Percentiles rank a stretch among this genome's conserved stretches.
phyloP scores from a whole-genome alignment of 495 filamentous ascomycete species.

The Physcia stellaris region DNA sequence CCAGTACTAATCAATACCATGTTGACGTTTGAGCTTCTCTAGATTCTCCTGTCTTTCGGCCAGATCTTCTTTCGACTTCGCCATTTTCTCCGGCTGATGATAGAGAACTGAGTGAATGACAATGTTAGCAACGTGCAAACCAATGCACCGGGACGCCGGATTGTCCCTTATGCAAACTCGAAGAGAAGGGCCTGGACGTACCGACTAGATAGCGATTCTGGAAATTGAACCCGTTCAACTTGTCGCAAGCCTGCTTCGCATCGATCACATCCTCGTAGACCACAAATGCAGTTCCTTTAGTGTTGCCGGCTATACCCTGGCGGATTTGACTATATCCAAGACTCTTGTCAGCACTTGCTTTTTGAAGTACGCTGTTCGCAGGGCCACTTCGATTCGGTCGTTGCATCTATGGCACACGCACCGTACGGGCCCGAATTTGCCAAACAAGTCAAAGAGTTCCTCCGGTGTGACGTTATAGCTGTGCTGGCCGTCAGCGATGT shows the following conservation, averaged over 20 bases:
- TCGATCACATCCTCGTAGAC: conserved; percentile 99
- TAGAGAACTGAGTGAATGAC: conserved; percentile 73
- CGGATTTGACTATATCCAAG: conserved; percentile 74
- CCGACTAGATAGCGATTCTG: conserved; percentile 98
- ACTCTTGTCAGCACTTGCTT: neutral
- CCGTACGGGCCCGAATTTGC: conserved; percentile 89
- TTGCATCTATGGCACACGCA: no score
- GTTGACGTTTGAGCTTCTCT: conserved; percentile 93
- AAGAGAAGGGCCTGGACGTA: conserved; percentile 39
- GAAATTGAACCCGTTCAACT: conserved; percentile 99
- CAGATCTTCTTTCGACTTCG: conserved; percentile 82
- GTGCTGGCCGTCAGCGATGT: conserved; percentile 2
- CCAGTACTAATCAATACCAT: conserved; percentile 87
- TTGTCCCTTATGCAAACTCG: no score
- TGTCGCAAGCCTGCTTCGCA: conserved; percentile 96
- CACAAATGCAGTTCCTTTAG: conserved; percentile 96
- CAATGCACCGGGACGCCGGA: no score
- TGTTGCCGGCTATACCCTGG: conserved; percentile 92
- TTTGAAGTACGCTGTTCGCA: conserved; percentile 11
- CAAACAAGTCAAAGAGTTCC: conserved; percentile 88
- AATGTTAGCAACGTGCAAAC: conserved; percentile 2
- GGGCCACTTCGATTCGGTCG: no score
- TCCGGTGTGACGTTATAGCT: conserved; percentile 94
- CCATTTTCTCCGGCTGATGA: conserved; percentile 97
- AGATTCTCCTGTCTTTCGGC: conserved; percentile 89